Conservation (phyloP, 768 basidiomycete genomes). For the Pleurotus sapidus region DNA sequence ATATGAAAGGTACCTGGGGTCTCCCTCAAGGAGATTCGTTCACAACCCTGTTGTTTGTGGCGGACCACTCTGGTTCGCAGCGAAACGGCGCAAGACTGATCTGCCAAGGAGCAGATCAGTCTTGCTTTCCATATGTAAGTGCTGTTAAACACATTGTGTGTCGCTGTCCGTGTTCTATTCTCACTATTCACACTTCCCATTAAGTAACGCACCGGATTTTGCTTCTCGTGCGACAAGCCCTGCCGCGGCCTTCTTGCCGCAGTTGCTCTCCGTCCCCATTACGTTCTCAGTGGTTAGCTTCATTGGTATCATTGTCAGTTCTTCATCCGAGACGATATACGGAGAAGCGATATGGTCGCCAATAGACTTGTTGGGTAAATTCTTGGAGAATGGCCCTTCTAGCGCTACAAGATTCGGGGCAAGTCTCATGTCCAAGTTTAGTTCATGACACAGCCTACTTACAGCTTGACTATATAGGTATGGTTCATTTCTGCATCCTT, state of each 20-base stretch:
- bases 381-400: slow-evolving; percentile 63
- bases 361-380: slow-evolving; percentile 64
- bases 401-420: slow-evolving; percentile 68
- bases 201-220: slow-evolving; percentile 74
- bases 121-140: too few relatives aligned
- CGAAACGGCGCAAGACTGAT: too few relatives aligned
- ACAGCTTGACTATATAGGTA: slow-evolving; percentile 33
- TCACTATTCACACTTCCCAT: slow-evolving; percentile 15
- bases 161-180: background rate
- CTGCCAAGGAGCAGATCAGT: too few relatives aligned
- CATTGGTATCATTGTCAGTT: slow-evolving; percentile 80
- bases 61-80: too few relatives aligned
- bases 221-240: slow-evolving; percentile 60
- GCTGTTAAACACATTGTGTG: too few relatives aligned
- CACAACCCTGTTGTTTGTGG: too few relatives aligned
- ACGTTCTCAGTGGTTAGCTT: slow-evolving; percentile 75
- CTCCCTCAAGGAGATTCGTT: too few relatives aligned
- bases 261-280: slow-evolving; percentile 69
- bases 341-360: slow-evolving; percentile 80
- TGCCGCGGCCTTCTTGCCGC: slow-evolving; percentile 58
- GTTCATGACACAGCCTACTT: background rate
- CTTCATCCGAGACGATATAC: slow-evolving; percentile 72
- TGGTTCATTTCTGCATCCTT: slow-evolving; percentile 81
- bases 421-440: slow-evolving; percentile 10
- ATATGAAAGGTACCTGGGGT: too few relatives aligned